Evolutionary conservation across 2,329 filamentous ascomycete genomes (phyloP).

Genomic region (Cladophialophora bantiana): DNA sequence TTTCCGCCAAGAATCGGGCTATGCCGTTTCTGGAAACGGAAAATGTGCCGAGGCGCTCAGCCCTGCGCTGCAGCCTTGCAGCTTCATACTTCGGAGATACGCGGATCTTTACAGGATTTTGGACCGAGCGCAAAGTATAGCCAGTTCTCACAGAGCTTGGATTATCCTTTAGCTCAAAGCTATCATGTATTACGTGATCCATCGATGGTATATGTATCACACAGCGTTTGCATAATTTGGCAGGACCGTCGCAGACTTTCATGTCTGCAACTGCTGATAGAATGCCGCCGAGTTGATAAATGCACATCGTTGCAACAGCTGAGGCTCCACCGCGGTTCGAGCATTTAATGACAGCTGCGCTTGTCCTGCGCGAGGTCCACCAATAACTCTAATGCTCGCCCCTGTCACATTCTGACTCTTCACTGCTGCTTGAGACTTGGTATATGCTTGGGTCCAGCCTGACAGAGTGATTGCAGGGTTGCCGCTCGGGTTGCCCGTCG

Average conservation of each 20-base stretch:
- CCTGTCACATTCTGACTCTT: slow-evolving; percentile 17
- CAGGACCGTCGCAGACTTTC: background rate
- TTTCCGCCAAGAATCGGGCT: too few species aligned
- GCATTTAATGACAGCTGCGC: slow-evolving; percentile 6
- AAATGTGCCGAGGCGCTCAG: too few species aligned
- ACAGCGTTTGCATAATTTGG: background rate
- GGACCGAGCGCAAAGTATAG: too few species aligned
- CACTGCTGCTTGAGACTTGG: slow-evolving; percentile 9
- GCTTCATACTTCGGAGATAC: too few species aligned
- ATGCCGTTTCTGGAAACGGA: too few species aligned
- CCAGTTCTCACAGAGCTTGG: too few species aligned
- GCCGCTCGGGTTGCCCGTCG: slow-evolving; percentile 23
- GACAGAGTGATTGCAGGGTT: slow-evolving; percentile 16
- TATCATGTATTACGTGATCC: too few species aligned
- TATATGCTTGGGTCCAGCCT: slow-evolving; percentile 25
- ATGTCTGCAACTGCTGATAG: slow-evolving; percentile 28
- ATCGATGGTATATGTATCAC: background rate
- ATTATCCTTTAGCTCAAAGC: too few species aligned
- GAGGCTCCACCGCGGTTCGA: slow-evolving; percentile 13
- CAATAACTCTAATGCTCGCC: slow-evolving; percentile 23
- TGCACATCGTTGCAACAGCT: slow-evolving; percentile 22
- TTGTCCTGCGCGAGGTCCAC: slow-evolving; percentile 24
- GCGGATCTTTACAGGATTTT: too few species aligned
- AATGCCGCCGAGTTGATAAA: slow-evolving; percentile 29
- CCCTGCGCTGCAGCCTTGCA: too few species aligned